Conservation (phyloP, 2,329 filamentous ascomycete species). For the Penicillium sclerotigenum region DNA sequence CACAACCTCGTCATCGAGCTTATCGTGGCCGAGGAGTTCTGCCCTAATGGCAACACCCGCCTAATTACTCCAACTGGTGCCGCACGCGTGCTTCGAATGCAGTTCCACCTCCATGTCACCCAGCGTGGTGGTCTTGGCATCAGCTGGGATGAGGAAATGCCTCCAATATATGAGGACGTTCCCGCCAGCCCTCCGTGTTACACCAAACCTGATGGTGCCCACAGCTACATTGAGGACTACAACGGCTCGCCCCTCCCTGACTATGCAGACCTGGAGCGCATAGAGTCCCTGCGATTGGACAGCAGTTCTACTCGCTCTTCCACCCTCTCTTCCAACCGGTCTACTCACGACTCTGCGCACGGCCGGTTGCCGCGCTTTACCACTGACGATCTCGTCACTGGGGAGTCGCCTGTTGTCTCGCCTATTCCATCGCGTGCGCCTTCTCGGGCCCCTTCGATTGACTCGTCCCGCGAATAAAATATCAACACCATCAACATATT, state of each 20-base stretch:
- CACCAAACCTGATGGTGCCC: conserved; percentile 36
- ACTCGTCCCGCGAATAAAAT: conserved; percentile 18
- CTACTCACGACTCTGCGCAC: conserved; percentile 13
- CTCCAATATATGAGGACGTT: conserved; percentile 90
- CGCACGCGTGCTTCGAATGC: conserved; percentile 86
- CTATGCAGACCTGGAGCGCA: conserved; percentile 47
- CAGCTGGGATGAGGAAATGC: conserved; percentile 94
- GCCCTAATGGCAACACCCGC: conserved; percentile 64
- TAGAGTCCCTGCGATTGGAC: conserved; percentile 38
- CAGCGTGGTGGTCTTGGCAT: conserved; percentile 84
- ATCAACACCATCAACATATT: background rate
- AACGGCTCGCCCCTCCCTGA: conserved; percentile 45
- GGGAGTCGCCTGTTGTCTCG: conserved; percentile 17
- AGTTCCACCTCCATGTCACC: conserved; percentile 79
- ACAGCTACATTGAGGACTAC: conserved; percentile 49
- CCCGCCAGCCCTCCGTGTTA: conserved; percentile 79
- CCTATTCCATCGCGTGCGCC: conserved; percentile 16
- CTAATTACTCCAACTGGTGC: conserved; percentile 82
- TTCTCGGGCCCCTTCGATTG: conserved; percentile 19
- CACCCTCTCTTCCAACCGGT: conserved; percentile 27
- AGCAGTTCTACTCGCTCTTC: conserved; percentile 33
- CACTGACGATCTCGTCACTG: conserved; percentile 31
- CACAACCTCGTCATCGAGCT: conserved; percentile 89
- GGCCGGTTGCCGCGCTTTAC: conserved; percentile 29
- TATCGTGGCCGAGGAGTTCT: conserved; percentile 89